Evolutionary conservation across 2,329 filamentous ascomycete genomes (phyloP).

Genomic region (Botrytis aclada): DNA sequence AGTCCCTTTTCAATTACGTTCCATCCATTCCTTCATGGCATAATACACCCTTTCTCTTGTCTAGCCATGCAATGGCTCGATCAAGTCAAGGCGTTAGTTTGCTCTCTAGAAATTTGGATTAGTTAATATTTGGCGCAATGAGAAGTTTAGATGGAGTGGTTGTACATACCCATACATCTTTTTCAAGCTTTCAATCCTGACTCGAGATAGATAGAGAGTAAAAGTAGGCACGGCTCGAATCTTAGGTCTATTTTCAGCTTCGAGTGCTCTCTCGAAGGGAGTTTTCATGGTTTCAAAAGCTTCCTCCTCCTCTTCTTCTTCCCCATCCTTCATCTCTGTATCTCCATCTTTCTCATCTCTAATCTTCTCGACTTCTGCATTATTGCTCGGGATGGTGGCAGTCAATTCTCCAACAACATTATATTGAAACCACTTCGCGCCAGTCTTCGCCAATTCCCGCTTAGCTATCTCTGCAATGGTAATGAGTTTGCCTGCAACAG

Average conservation of each 20-base stretch:
- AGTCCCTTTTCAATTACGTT: not conserved
- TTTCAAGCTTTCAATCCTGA: constrained; percentile 54
- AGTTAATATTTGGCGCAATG: not conserved
- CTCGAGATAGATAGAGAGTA: constrained; percentile 57
- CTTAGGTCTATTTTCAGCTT: constrained; percentile 44
- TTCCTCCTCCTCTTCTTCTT: constrained; percentile 29
- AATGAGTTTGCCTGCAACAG: constrained; percentile 59
- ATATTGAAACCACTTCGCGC: constrained; percentile 44
- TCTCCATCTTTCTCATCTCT: constrained; percentile 35
- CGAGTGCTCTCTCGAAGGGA: constrained; percentile 53
- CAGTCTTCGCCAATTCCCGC: constrained; percentile 49
- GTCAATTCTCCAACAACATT: constrained; percentile 31
- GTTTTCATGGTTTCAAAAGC: constrained; percentile 57
- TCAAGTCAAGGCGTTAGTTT: constrained; percentile 33
- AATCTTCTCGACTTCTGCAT: constrained; percentile 43
- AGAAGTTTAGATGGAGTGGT: not conserved
- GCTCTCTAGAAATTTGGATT: constrained; percentile 32
- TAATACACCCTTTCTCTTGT: not conserved
- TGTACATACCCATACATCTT: constrained; percentile 38
- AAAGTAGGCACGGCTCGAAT: constrained; percentile 51
- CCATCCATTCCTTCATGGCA: not conserved
- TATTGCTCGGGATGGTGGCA: constrained; percentile 13
- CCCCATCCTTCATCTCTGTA: constrained; percentile 14
- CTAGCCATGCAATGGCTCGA: not conserved
- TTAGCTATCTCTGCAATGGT: constrained; percentile 66